Evolutionary conservation across 352 stramenopile species (phyloP), one percentile per base, ranked within the genome.

Genomic region (Globisporangium alternatum): DNA sequence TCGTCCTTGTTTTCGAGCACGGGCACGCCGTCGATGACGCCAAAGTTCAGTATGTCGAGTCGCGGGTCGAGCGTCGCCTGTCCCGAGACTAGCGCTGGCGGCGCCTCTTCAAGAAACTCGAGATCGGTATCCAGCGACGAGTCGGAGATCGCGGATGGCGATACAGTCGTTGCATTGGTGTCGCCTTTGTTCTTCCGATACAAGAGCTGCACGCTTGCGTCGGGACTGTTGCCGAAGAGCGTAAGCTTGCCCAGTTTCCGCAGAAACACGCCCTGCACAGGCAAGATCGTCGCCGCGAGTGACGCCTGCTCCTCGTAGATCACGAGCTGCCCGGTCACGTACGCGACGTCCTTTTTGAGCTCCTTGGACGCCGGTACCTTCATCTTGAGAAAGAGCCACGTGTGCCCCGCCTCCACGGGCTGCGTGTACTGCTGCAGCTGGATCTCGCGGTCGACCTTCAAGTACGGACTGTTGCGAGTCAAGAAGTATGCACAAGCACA

Each of bases 331-430:
- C 86, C 86, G 21, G 82, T 90, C 2, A 92, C 81, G 63, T 94
- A 94, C 15, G 83, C 75, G 45, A 92, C 80, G 44, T 94, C 86
- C 12, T 75, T 73, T 17, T 62, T 78, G 31, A 94, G 56, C 28
- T 92, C 86, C 31, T 91, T 90, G 5, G 77, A 77, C 1, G 81
- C 80, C 3, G 86, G 79, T 22, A 74, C 66, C 67, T 92, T 92
- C 80, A 90, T 91, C 70, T 90, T 92, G 6, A 94, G 67, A 28
- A 94, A 80, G 3, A 94, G 66, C 86, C 86, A 94, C 65, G 83
- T 87, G 52, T 90, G 75, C 15, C 86, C 86, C 8, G 69, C 74
- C 49, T 91, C 83, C 53, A 90, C 80, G 8, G 82, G 81, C 60
- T 91, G 77, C 41, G 81, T 85, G 70, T 86, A 90, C 61, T 90